Percentiles rank a stretch among this genome's conserved stretches.
Conservation (phyloP, 1,284 basidiomycete species). For the Cutaneotrichosporon sp. region DNA sequence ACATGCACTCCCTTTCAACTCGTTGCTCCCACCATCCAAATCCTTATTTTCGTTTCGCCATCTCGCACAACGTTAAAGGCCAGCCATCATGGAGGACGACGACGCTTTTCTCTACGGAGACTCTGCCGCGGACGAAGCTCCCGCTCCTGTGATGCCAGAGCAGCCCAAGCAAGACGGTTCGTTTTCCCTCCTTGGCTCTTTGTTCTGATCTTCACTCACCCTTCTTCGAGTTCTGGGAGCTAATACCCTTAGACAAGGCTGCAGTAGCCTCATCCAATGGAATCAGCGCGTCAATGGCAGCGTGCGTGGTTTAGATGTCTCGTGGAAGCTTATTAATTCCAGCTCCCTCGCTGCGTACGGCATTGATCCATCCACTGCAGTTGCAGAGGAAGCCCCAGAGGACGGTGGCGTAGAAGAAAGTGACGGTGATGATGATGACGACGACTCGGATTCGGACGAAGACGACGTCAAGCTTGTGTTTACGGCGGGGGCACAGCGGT, state of each 20-base stretch:
- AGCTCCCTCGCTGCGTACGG: constrained; percentile 45
- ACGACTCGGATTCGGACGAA: constrained; percentile 46
- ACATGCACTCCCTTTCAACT: neutral
- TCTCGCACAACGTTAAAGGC: no score
- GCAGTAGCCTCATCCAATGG: neutral
- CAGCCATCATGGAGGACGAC: constrained; percentile 47
- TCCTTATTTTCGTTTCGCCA: constrained; percentile 15
- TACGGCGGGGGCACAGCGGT: constrained; percentile 28
- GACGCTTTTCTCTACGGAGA: constrained; percentile 48
- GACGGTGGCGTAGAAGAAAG: constrained; percentile 44
- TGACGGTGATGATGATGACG: constrained; percentile 31
- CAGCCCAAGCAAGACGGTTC: neutral
- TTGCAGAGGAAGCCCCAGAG: constrained; percentile 30
- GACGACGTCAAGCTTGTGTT: constrained; percentile 49
- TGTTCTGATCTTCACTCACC: neutral
- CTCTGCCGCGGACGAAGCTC: neutral
- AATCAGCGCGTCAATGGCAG: constrained; percentile 30
- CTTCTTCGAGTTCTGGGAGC: neutral
- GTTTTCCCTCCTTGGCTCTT: neutral
- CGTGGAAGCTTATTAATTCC: neutral
- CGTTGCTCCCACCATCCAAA: neutral
- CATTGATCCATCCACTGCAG: constrained; percentile 33
- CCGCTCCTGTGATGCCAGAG: neutral
- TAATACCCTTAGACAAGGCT: neutral
- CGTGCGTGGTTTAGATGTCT: constrained; percentile 16